Evolutionary conservation across 2,329 filamentous ascomycete species (phyloP), one percentile per base, ranked within the genome.

Genomic region (Pseudogymnoascus sp.): DNA sequence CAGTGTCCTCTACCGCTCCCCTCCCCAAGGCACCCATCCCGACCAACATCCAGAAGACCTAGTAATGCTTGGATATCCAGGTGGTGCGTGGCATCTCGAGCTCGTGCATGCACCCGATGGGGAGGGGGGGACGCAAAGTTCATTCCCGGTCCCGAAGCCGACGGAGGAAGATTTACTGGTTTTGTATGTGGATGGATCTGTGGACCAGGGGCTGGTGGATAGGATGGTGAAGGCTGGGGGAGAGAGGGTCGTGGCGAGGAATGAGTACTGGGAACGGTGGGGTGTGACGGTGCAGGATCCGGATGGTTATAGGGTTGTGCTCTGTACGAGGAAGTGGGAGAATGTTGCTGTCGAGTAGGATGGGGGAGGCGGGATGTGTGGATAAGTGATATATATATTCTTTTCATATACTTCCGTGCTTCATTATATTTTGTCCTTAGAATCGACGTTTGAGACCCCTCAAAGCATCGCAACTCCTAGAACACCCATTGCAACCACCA

Each of bases 251-350:
- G 63, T 66, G 25, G 74, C 73, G 63, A 74, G 72, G 63, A 79
- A 78, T 63, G 74, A 75, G 5, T 79, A 77, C 61, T 79, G 77
- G 76, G 76, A 78, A 61, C 67, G 68, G 3, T 74, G 70, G 64
- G 77, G 77, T 16, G 75, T 72, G 70, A 78, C 77, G 4, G 76
- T 74, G 68, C 75, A 76, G 60, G 77, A 79, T 66, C 68, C 74
- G 8, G 78, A 79, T 69, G 77, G 77, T 14, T 79, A 76, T 68
- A 68, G 76, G 6, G 67, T 77, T 38, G 77, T 79, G 36, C 66
- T 79, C 35, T 74, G 69, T 22, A 74, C 75, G 30, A 67, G 68
- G 63, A 57, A 37, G 8, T 63, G 62, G 62, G 60, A 36, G 35
- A 41, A 25, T 22, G 16, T 36, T 41, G 25, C 58, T 20, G 28